Conservation (phyloP, 1,284 basidiomycete genomes). For the Macrocystidia cucumis region DNA sequence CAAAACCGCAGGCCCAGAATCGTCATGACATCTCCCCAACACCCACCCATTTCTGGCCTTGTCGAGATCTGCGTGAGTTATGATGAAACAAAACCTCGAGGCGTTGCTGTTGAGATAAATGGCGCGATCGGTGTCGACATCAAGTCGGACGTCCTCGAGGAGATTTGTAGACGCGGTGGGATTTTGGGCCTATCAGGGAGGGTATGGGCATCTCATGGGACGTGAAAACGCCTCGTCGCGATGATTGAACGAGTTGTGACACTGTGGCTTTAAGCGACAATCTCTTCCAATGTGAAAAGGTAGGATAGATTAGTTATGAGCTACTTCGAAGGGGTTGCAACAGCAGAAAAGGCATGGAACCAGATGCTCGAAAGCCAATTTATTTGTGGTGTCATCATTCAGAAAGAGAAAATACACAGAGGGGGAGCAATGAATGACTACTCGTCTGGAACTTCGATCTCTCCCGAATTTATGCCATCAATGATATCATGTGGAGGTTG, state of each 20-base stretch:
- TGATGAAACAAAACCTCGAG: constrained; percentile 41
- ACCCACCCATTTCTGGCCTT: constrained; percentile 50
- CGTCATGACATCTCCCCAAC: constrained; percentile 49
- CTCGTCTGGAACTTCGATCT: constrained; percentile 93
- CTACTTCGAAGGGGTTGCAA: no score
- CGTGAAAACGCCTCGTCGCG: no score
- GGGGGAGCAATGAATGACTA: constrained; percentile 37
- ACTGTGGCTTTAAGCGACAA: no score
- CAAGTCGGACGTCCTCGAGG: constrained; percentile 37
- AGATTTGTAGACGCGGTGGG: constrained; percentile 42
- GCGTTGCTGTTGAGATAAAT: constrained; percentile 43
- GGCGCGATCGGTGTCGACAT: constrained; percentile 52
- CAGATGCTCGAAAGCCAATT: no score
- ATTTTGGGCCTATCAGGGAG: constrained; percentile 36
- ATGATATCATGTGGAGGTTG: constrained; percentile 93
- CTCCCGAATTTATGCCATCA: constrained; percentile 92
- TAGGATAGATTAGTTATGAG: no score
- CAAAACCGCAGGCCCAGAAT: constrained; percentile 30
- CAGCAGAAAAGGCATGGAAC: not conserved
- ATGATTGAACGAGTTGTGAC: no score
- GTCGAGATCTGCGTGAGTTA: constrained; percentile 47
- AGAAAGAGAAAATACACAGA: no score
- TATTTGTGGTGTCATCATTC: no score
- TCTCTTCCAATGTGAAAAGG: no score
- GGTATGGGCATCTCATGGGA: constrained; percentile 35